Conservation (phyloP, 129 eudicot genomes). For the Pseudognaphalium luteoalbum region DNA sequence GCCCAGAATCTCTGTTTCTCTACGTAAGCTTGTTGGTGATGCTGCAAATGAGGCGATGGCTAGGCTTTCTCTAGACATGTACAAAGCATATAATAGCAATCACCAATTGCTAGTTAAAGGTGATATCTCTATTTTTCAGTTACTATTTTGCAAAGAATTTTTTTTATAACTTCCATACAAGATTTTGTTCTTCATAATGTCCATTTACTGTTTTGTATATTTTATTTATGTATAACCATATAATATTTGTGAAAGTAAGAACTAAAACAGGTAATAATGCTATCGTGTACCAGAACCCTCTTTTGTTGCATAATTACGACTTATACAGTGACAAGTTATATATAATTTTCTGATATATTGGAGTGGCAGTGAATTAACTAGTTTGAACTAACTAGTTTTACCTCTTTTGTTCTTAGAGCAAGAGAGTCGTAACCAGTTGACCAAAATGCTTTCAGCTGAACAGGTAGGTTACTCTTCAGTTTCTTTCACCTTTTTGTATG, state of each 20-base stretch:
- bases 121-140: slow-evolving; percentile 10
- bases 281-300: background rate
- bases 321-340: background rate
- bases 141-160: background rate
- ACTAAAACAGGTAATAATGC: background rate
- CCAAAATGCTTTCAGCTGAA: slow-evolving; percentile 58
- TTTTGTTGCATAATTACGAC: slow-evolving; percentile 12
- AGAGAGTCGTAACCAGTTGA: slow-evolving; percentile 48
- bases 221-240: background rate
- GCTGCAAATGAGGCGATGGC: slow-evolving; percentile 73
- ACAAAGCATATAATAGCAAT: slow-evolving; percentile 39
- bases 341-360: background rate
- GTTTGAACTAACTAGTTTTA: background rate
- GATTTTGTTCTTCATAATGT: slow-evolving; percentile 8
- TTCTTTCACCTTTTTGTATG: background rate
- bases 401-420: slow-evolving; percentile 46
- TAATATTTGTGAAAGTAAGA: background rate
- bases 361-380: background rate
- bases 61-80: slow-evolving; percentile 58
- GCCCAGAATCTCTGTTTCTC: slow-evolving; percentile 64
- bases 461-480: slow-evolving; percentile 42
- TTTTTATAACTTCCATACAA: background rate
- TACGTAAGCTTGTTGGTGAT: slow-evolving; percentile 50
- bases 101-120: slow-evolving; percentile 52
- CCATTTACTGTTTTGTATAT: background rate